A percentile compares a stretch with the other conserved stretches of the same genome.
Evolutionary conservation across 2,329 filamentous ascomycete species (phyloP).

Genomic region (Madurella fahalii): DNA sequence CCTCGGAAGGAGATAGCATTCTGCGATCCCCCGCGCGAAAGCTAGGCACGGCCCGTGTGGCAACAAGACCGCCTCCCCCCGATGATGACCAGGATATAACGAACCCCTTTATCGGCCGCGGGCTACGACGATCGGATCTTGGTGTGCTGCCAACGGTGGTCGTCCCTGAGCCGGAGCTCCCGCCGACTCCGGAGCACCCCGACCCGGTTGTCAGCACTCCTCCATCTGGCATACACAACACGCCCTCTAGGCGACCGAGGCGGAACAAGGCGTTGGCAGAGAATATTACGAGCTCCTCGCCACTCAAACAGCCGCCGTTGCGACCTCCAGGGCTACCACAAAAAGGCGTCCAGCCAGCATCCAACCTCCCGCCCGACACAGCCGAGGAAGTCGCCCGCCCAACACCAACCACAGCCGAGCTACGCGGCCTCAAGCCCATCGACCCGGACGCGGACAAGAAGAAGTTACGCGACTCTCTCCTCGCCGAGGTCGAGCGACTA

Average conservation of each 20-base stretch:
- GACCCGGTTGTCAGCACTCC: slow-evolving; percentile 54
- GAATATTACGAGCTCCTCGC: slow-evolving; percentile 47
- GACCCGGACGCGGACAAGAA: slow-evolving; percentile 48
- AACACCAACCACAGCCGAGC: slow-evolving; percentile 26
- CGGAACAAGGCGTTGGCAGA: slow-evolving; percentile 38
- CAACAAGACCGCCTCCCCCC: slow-evolving; percentile 40
- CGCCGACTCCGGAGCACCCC: slow-evolving; percentile 50
- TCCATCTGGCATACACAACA: slow-evolving; percentile 57
- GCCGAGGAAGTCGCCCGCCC: slow-evolving; percentile 15
- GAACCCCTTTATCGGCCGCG: slow-evolving; percentile 39
- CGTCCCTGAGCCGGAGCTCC: slow-evolving; percentile 59
- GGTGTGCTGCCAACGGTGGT: slow-evolving; percentile 32
- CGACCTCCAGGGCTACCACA: slow-evolving; percentile 1
- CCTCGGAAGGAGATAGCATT: slow-evolving; percentile 5
- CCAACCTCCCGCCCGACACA: slow-evolving; percentile 15
- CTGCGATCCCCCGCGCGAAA: slow-evolving; percentile 29
- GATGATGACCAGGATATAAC: slow-evolving; percentile 41
- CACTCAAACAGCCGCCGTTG: slow-evolving; percentile 42
- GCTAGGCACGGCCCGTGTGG: slow-evolving; percentile 33
- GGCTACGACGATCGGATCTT: slow-evolving; percentile 35
- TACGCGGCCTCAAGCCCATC: slow-evolving; percentile 39
- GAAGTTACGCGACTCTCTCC: slow-evolving; percentile 48
- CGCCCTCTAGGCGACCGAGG: slow-evolving; percentile 48
- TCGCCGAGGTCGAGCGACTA: slow-evolving; percentile 52
- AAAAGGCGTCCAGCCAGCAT: not conserved